These are phyloP conservation scores for Apiospora aurea DNA, from an alignment of 2,329 filamentous ascomycete genomes.

Conservation along the genomic window DNA sequence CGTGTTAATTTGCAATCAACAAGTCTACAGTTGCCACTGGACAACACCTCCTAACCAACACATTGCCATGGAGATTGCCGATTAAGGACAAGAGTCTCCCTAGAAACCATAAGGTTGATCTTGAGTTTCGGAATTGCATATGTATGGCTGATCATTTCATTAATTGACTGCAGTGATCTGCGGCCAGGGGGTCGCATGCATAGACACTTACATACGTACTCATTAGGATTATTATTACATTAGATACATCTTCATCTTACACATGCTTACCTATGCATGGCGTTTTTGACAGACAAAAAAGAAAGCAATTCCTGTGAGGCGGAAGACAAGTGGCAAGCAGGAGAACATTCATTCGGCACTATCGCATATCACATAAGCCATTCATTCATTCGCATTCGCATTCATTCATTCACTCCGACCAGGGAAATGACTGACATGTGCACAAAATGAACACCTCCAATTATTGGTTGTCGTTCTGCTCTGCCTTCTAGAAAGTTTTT, in stretches of 20 bases:
- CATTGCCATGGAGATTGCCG: too few relatives aligned
- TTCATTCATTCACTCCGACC: background rate
- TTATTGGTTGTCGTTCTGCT: background rate
- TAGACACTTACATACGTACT: background rate
- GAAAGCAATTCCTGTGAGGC: background rate
- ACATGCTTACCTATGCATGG: background rate
- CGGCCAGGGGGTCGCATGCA: background rate
- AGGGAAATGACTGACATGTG: background rate
- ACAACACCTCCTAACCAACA: too few relatives aligned
- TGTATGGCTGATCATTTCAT: background rate
- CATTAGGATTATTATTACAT: background rate
- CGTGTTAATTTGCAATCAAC: too few relatives aligned
- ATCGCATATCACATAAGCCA: background rate
- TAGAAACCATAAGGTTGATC: background rate
- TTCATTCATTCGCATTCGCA: background rate
- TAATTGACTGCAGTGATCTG: conserved; percentile 4
- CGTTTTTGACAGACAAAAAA: background rate
- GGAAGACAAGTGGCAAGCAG: background rate
- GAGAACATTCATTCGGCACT: background rate
- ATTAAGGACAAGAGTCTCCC: too few relatives aligned
- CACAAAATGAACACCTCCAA: background rate
- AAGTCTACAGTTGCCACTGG: too few relatives aligned
- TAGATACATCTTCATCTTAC: background rate
- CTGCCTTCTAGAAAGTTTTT: background rate
- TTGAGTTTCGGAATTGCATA: background rate